These are phyloP conservation scores for Trichothecium roseum DNA, from an alignment of 2,329 filamentous ascomycete genomes.

Conservation along the genomic window DNA sequence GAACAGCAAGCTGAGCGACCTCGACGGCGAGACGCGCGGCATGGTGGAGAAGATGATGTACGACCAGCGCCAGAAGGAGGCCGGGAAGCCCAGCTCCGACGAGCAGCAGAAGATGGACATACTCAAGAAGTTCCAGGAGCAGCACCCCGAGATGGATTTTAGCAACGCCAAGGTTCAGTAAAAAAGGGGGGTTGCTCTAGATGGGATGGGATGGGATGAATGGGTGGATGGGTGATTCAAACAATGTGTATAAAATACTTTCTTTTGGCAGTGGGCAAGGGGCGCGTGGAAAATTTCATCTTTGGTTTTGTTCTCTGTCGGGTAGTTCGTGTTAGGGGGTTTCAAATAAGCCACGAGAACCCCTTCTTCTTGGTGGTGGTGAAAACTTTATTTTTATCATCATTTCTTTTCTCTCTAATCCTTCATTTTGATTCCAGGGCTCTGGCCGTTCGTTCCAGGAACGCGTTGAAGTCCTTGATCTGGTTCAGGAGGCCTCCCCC, in stretches of 20 bases:
- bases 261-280: too few species aligned
- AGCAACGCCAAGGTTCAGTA: slow-evolving; percentile 54
- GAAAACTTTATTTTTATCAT: too few species aligned
- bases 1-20: slow-evolving; percentile 79
- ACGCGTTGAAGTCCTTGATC: slow-evolving; percentile 51
- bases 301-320: too few species aligned
- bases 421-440: slow-evolving; percentile 40
- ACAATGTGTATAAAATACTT: slow-evolving; percentile 5
- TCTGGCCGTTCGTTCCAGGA: slow-evolving; percentile 49
- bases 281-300: too few species aligned
- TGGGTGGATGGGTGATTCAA: slow-evolving; percentile 1
- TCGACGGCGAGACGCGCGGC: slow-evolving; percentile 85
- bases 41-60: slow-evolving; percentile 99
- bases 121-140: slow-evolving; percentile 80
- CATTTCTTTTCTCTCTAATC: too few species aligned
- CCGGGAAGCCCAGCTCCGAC: slow-evolving; percentile 78
- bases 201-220: slow-evolving; percentile 4
- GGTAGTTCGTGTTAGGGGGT: too few species aligned
- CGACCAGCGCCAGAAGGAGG: slow-evolving; percentile 94
- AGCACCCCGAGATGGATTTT: slow-evolving; percentile 66
- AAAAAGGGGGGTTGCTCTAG: slow-evolving; percentile 19
- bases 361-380: too few species aligned
- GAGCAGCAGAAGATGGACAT: slow-evolving; percentile 94
- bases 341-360: too few species aligned
- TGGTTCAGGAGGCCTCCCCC: slow-evolving; percentile 44